Conservation (phyloP, 164 flowering plant species). For the Vitis rupestris region DNA sequence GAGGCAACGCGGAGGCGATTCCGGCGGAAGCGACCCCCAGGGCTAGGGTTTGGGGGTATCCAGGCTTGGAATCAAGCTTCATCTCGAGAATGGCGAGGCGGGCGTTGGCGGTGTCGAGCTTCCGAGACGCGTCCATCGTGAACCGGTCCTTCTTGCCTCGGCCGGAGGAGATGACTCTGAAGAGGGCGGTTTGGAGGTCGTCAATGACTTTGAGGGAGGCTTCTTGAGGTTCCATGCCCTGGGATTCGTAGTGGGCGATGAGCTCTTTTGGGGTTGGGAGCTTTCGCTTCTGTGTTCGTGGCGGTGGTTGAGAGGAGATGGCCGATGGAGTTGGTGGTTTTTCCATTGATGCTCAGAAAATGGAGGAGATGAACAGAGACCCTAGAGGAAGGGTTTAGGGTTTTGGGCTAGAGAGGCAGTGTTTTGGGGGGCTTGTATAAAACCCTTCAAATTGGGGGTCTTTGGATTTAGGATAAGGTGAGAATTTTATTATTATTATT, state of each 20-base stretch:
- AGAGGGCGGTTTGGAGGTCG: slow-evolving; percentile 61
- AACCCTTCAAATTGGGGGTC: no score
- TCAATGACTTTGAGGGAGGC: slow-evolving; percentile 74
- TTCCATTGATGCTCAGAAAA: slow-evolving; percentile 12
- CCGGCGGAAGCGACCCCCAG: slow-evolving; percentile 75
- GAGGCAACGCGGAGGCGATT: slow-evolving; percentile 38
- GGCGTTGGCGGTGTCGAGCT: slow-evolving; percentile 50
- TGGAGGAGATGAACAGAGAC: no score
- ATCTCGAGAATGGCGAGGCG: slow-evolving; percentile 58
- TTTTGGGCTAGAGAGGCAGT: no score
- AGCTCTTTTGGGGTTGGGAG: slow-evolving; percentile 64
- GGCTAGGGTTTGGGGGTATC: slow-evolving; percentile 45
- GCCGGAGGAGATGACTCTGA: slow-evolving; percentile 34
- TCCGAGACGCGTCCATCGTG: slow-evolving; percentile 38
- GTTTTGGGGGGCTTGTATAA: no score
- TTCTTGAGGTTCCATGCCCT: slow-evolving; percentile 58
- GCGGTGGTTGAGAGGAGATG: slow-evolving; percentile 1
- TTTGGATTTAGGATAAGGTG: no score
- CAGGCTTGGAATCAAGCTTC: slow-evolving; percentile 78
- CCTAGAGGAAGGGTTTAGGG: no score
- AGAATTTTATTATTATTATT: no score
- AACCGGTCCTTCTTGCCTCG: slow-evolving; percentile 36
- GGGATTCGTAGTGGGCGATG: slow-evolving; percentile 61
- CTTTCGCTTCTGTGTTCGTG: slow-evolving; percentile 20
- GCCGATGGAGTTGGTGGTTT: slow-evolving; percentile 16